Conservation (phyloP, 371 early-diverging fungal species). For the Syncephalastrum monosporum region DNA sequence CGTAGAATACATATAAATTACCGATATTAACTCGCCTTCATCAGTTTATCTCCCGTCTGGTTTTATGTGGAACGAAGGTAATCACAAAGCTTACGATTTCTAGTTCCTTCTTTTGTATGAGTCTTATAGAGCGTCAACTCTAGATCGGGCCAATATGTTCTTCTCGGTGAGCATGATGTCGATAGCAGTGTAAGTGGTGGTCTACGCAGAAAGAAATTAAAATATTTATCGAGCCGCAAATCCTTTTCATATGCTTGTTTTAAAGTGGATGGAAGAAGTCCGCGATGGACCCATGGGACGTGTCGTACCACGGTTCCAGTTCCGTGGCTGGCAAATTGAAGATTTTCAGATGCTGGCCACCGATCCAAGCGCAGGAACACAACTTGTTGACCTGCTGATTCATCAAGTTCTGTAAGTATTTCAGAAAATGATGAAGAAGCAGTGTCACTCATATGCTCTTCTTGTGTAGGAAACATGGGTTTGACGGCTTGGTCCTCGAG, state of each 20-base stretch:
- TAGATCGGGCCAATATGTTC: conserved; percentile 19
- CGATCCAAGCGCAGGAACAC: conserved; percentile 15
- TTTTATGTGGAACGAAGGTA: conserved; percentile 46
- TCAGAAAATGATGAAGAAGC: not conserved
- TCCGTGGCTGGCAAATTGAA: conserved; percentile 43
- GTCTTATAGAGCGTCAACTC: conserved; percentile 11
- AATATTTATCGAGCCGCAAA: too few relatives aligned
- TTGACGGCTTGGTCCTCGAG: conserved; percentile 62
- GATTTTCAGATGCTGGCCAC: conserved; percentile 36
- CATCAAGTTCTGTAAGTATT: conserved; percentile 34
- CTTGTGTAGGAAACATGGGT: conserved; percentile 37
- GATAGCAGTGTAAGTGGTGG: conserved; percentile 39
- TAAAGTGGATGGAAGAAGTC: conserved; percentile 59
- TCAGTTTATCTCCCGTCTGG: conserved; percentile 61
- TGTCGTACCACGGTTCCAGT: conserved; percentile 59
- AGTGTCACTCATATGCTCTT: not conserved
- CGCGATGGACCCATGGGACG: conserved; percentile 31
- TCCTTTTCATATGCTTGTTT: not conserved
- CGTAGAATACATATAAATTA: not conserved
- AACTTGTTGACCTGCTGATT: conserved; percentile 31
- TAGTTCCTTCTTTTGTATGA: not conserved
- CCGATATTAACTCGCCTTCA: not conserved
- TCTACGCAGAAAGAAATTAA: not conserved
- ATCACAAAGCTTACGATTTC: not conserved
- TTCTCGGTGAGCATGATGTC: conserved; percentile 64